These are phyloP conservation scores for Urochloa ruziziensis DNA, from an alignment of 176 grass and related monocot genomes.

Conservation along the genomic window DNA sequence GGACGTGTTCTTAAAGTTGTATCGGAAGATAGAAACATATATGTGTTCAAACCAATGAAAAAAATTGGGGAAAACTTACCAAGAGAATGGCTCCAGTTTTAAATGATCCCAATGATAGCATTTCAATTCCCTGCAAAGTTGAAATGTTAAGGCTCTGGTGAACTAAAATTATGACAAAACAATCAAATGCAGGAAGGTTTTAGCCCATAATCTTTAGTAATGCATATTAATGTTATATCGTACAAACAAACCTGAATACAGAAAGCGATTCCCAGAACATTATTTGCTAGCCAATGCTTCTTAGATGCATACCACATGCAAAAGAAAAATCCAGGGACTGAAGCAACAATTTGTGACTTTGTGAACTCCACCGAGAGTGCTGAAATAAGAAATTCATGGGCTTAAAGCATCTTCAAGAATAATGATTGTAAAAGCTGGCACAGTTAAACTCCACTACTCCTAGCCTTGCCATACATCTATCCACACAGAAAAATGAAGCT, in stretches of 20 bases:
- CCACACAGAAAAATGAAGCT: not conserved
- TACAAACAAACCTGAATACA: conserved; percentile 78
- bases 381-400: conserved; percentile 42
- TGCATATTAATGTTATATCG: not conserved
- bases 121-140: conserved; percentile 80
- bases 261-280: conserved; percentile 87
- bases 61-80: conserved; percentile 43
- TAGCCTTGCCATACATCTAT: not conserved
- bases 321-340: conserved; percentile 86
- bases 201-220: not conserved
- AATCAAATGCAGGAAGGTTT: not conserved
- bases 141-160: not conserved
- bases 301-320: conserved; percentile 81
- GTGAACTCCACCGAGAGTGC: conserved; percentile 93
- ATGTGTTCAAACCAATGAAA: not conserved
- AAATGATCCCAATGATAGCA: conserved; percentile 95
- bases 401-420: conserved; percentile 9
- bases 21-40: not conserved
- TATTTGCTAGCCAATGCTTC: conserved; percentile 98
- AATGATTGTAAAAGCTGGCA: not conserved
- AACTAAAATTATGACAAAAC: not conserved
- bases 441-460: too few relatives aligned
- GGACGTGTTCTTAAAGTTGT: not conserved
- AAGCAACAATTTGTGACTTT: conserved; percentile 81
- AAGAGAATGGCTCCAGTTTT: conserved; percentile 98